Conservation (phyloP, 768 basidiomycete species). For the Suillus weaverae region DNA sequence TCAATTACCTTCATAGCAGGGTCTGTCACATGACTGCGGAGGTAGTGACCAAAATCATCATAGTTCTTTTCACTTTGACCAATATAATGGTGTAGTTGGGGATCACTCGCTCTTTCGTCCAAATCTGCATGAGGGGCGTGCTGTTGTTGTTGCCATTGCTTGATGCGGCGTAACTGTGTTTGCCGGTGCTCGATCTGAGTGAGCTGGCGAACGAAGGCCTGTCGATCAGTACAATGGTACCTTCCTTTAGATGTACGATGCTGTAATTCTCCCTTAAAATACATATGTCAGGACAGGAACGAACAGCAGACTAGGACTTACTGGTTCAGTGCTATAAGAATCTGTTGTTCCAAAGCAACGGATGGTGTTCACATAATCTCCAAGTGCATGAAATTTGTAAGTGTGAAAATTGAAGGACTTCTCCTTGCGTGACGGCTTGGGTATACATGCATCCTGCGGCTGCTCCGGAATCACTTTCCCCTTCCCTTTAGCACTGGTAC, state of each 20-base stretch:
- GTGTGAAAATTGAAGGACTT: constrained; percentile 27
- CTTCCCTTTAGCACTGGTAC: too few relatives aligned
- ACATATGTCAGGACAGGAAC: too few relatives aligned
- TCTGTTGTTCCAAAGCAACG: constrained; percentile 32
- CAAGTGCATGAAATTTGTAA: constrained; percentile 35
- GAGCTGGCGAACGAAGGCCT: neutral
- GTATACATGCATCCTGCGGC: too few relatives aligned
- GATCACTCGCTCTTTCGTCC: too few relatives aligned
- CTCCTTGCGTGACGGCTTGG: too few relatives aligned
- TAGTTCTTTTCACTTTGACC: too few relatives aligned
- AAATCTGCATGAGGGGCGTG: too few relatives aligned
- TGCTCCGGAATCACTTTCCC: too few relatives aligned
- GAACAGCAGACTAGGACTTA: constrained; percentile 12
- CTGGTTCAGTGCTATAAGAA: constrained; percentile 31
- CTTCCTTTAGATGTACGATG: constrained; percentile 10
- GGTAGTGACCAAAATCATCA: too few relatives aligned
- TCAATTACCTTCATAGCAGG: too few relatives aligned
- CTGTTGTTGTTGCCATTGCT: neutral
- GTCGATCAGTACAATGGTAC: constrained; percentile 10
- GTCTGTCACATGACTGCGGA: too few relatives aligned
- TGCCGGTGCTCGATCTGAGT: neutral
- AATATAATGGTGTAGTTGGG: too few relatives aligned
- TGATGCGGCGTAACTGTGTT: neutral
- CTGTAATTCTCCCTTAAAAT: constrained; percentile 15
- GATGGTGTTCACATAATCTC: constrained; percentile 30